These are phyloP conservation scores for Microdochium nivale DNA, from an alignment of 2,329 filamentous ascomycete species.

Conservation along the genomic window DNA sequence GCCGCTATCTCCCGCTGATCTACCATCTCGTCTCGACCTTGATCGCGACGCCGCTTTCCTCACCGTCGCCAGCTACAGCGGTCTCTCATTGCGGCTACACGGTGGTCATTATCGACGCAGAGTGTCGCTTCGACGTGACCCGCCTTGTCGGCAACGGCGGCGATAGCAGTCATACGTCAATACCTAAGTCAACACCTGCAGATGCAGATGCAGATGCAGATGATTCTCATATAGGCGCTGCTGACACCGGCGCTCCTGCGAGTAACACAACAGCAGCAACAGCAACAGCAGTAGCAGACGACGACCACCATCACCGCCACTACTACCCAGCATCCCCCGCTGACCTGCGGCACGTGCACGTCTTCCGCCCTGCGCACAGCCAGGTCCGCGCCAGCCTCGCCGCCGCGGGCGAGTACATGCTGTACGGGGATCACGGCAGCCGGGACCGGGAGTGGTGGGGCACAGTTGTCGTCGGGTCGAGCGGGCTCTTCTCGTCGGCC, in stretches of 20 bases:
- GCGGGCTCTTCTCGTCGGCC: conserved; percentile 1
- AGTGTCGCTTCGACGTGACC: conserved; percentile 45
- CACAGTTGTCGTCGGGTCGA: conserved; percentile 41
- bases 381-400: conserved; percentile 25
- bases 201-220: conserved; percentile 1
- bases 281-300: conserved; percentile 5
- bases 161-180: no score
- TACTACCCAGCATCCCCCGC: conserved; percentile 12
- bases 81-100: conserved; percentile 22
- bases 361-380: conserved; percentile 30
- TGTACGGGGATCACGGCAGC: conserved; percentile 38
- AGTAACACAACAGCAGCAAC: conserved; percentile 13
- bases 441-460: conserved; percentile 46
- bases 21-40: conserved; percentile 46
- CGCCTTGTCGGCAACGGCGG: conserved; percentile 27
- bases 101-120: conserved; percentile 46
- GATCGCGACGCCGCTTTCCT: conserved; percentile 32
- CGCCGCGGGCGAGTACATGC: conserved; percentile 36
- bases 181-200: no score
- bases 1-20: conserved; percentile 44
- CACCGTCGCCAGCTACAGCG: not conserved
- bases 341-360: conserved; percentile 41
- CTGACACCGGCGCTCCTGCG: no score
- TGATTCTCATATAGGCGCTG: not conserved
- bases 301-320: not conserved